Percentiles rank a stretch among this genome's conserved stretches.
These are phyloP conservation scores for Wallacemonas rigidus DNA, from an alignment of 208 protist genomes.

Conservation along the genomic window DNA sequence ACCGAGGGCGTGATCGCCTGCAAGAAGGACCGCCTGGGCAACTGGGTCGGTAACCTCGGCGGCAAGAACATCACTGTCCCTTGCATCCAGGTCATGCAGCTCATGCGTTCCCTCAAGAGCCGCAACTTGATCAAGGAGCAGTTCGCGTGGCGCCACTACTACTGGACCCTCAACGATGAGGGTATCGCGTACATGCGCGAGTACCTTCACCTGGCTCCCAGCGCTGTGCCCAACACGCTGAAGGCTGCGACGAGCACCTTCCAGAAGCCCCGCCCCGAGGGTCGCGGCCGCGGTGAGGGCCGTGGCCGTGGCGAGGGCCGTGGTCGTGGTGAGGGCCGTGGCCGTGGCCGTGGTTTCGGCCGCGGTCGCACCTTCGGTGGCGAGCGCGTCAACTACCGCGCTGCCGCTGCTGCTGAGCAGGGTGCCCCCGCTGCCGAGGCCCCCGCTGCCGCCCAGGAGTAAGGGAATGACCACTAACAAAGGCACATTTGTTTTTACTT, in stretches of 20 bases:
- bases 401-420: conserved; percentile 28
- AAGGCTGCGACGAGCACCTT: conserved; percentile 66
- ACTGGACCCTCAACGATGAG: conserved; percentile 93
- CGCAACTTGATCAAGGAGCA: conserved; percentile 92
- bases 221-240: conserved; percentile 90
- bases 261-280: conserved; percentile 61
- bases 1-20: conserved; percentile 90
- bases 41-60: conserved; percentile 81
- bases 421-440: conserved; percentile 26
- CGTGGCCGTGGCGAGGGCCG: conserved; percentile 65
- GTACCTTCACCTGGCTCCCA: conserved; percentile 90
- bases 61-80: conserved; percentile 79
- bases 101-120: conserved; percentile 92
- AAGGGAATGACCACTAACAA: conserved; percentile 16
- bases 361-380: conserved; percentile 81
- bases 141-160: conserved; percentile 95
- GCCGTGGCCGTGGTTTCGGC: conserved; percentile 26
- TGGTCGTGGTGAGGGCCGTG: conserved; percentile 49
- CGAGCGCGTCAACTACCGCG: conserved; percentile 80
- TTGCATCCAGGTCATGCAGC: conserved; percentile 86
- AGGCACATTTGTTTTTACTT: neutral
- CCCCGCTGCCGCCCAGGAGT: conserved; percentile 45
- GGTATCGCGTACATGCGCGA: conserved; percentile 93
- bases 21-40: conserved; percentile 91
- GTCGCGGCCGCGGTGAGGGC: conserved; percentile 42